Percentiles rank a stretch among this genome's conserved stretches.
Evolutionary conservation across 192 early-diverging fungal species (phyloP).

Genomic region (Jimgerdemannia lactiflua): DNA sequence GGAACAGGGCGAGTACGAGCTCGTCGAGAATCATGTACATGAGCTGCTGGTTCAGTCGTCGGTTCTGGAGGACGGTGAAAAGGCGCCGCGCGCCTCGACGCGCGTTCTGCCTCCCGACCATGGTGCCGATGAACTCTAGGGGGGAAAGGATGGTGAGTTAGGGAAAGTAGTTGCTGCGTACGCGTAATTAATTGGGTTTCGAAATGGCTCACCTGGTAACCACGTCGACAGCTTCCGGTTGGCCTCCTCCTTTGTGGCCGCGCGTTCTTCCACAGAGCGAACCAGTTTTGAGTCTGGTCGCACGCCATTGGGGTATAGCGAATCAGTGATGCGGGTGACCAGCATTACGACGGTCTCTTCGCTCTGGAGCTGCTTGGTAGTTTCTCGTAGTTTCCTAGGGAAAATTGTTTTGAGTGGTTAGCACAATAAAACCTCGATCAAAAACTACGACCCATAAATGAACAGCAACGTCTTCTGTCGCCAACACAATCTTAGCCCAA

Average conservation of each 20-base stretch:
- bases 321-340: constrained; percentile 33
- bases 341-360: constrained; percentile 42
- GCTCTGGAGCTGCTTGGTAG: constrained; percentile 29
- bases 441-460: too few species aligned
- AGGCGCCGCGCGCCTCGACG: constrained; percentile 67
- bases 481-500: too few species aligned
- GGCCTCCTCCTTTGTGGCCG: constrained; percentile 42
- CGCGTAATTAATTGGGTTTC: too few species aligned
- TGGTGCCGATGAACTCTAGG: constrained; percentile 61
- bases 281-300: constrained; percentile 14
- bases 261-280: constrained; percentile 46
- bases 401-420: too few species aligned
- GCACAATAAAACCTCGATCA: too few species aligned
- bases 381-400: constrained; percentile 42
- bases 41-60: constrained; percentile 76
- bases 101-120: constrained; percentile 86
- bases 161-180: too few species aligned
- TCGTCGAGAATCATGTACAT: constrained; percentile 76
- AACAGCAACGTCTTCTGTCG: too few species aligned
- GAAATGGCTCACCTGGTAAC: constrained; percentile 46
- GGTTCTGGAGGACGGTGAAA: constrained; percentile 71
- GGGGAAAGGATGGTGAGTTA: constrained; percentile 17
- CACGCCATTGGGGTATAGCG: constrained; percentile 55
- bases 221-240: constrained; percentile 53
- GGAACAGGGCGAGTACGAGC: constrained; percentile 63